Evolutionary conservation across 208 protist genomes (phyloP), one percentile per base, ranked within the genome.

Genomic region (Blastocrithidia nonstop): DNA sequence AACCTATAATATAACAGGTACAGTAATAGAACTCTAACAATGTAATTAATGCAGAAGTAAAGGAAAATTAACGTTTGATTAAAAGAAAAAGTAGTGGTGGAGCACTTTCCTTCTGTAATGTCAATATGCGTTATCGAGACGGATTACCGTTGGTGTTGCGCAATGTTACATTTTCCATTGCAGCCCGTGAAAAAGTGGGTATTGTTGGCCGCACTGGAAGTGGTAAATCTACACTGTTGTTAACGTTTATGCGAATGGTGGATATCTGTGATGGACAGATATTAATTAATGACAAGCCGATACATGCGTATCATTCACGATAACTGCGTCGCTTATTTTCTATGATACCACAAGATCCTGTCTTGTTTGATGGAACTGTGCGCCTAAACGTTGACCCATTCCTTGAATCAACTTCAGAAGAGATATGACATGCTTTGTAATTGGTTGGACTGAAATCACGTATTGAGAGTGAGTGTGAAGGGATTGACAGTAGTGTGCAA

Each of bases 161-260:
- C 19, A 65, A 45, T 21, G 60, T 93, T 3, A 64, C 8, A 20
- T 69, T 79, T 43, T 17, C 33, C 5, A 73, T 95, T 19, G 36
- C 37, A 28, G 50, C 57, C 24, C 54, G 76, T 8, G 52, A 93
- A 58, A 94, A 94, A 62, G 67, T 92, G 3, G 72, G 63, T 8
- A 48, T 95, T 21, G 74, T 90, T 23, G 88, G 88, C 16, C 63
- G 72, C 41, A 88, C 85, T 16, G 88, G 88, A 15, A 72, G 62
- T 39, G 85, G 85, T 31, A 94, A 94, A 68, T 82, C 75, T 37
- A 78, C 82, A 41, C 62, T 94, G 44, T 38, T 91, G 53, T 50
- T 76, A 43, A 66, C 75, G 26, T 58, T 92, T 35, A 39, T 89
- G 57, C 65, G 79, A 35, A 46, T 88, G 54, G 57, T 92, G 37